A percentile compares a stretch with the other conserved stretches of the same genome.
Evolutionary conservation across 1,284 basidiomycete species (phyloP).

Genomic region (Megacollybia platyphylla): DNA sequence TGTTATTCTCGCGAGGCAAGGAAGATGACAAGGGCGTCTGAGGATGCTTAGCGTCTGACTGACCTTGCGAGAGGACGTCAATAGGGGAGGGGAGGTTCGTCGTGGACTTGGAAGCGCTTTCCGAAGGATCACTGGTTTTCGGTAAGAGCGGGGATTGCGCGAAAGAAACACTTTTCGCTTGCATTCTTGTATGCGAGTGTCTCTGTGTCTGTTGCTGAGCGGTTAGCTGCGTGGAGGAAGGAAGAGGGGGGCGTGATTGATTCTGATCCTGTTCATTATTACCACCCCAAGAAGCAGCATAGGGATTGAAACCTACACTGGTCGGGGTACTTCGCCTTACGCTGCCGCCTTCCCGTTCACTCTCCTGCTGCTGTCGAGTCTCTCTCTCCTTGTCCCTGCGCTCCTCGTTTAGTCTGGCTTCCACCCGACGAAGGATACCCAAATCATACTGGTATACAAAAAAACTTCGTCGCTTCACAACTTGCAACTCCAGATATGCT

Average conservation of each 20-base stretch:
- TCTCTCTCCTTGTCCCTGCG: constrained; percentile 18
- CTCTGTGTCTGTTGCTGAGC: not conserved
- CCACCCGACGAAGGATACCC: constrained; percentile 64
- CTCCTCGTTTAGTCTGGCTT: constrained; percentile 43
- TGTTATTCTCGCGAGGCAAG: not conserved
- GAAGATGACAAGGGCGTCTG: not conserved
- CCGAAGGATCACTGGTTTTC: not conserved
- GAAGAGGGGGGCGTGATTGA: not conserved
- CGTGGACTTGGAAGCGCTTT: not conserved
- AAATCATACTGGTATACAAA: constrained; percentile 87
- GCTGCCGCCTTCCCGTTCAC: constrained; percentile 12
- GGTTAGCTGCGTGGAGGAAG: not conserved
- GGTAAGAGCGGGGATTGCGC: constrained; percentile 16
- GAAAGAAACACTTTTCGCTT: constrained; percentile 40
- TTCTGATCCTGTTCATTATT: constrained; percentile 8
- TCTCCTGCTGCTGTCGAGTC: constrained; percentile 14
- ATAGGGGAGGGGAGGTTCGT: not conserved
- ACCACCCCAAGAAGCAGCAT: constrained; percentile 2
- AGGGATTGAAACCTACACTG: constrained; percentile 9
- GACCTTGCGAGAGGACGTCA: not conserved
- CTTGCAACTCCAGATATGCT: constrained; percentile 79
- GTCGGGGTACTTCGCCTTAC: constrained; percentile 1
- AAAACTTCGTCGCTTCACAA: constrained; percentile 69
- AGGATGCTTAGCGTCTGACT: not conserved
- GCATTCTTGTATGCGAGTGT: constrained; percentile 14